Conservation (phyloP, 148 eudicot genomes). For the Rheum nobile region DNA sequence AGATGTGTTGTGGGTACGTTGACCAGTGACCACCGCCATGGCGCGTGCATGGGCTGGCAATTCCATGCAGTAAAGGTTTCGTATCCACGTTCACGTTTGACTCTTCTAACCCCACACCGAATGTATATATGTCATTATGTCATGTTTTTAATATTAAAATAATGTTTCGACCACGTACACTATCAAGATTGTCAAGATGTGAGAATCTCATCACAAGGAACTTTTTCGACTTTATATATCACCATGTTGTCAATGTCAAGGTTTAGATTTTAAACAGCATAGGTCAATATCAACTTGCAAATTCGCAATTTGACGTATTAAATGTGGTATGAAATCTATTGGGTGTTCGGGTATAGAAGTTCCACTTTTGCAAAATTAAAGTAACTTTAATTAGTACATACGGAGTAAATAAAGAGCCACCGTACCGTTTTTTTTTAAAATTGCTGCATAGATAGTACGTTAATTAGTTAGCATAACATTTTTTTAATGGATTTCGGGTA, state of each 20-base stretch:
- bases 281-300: neutral
- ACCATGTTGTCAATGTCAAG: neutral
- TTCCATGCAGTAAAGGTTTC: conserved; percentile 18
- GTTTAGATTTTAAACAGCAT: neutral
- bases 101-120: conserved; percentile 15
- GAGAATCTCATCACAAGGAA: neutral
- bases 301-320: no score
- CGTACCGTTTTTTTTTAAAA: no score
- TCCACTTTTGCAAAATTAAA: no score
- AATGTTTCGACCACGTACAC: neutral
- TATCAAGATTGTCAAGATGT: neutral
- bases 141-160: neutral
- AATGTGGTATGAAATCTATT: no score
- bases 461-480: no score
- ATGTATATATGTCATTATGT: conserved; percentile 8
- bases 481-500: no score
- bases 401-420: no score
- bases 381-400: no score
- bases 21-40: conserved; percentile 56
- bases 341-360: no score
- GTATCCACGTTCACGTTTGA: conserved; percentile 43
- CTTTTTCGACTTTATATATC: neutral
- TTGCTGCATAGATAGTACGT: no score
- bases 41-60: conserved; percentile 41
- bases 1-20: conserved; percentile 10